These are phyloP conservation scores for Aristolochia fimbriata DNA, from an alignment of 164 flowering plant genomes.

Conservation along the genomic window DNA sequence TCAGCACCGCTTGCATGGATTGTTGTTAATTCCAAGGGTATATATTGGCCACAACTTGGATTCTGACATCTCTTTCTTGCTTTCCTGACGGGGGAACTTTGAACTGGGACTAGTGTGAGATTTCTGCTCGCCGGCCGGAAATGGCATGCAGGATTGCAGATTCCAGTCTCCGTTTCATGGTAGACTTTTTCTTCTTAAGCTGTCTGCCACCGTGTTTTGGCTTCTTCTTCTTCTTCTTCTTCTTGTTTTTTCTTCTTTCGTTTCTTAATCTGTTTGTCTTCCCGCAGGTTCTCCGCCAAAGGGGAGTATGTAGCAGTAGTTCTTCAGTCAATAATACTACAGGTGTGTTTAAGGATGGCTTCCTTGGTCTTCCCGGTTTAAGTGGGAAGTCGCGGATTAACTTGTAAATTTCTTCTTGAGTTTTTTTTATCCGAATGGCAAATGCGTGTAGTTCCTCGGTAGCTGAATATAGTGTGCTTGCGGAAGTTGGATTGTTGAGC, in stretches of 20 bases:
- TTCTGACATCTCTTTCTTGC: no score
- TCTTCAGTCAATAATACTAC: background rate
- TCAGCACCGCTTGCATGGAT: no score
- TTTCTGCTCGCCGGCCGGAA: conserved; percentile 17
- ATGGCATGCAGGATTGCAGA: conserved; percentile 62
- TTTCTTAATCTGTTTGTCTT: background rate
- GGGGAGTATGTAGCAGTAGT: background rate
- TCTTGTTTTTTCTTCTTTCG: background rate
- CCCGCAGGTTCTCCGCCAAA: background rate
- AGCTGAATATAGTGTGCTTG: no score
- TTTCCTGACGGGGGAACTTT: background rate
- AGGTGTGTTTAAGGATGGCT: conserved; percentile 1
- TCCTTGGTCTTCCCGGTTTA: background rate
- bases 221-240: background rate
- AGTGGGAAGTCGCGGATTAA: background rate
- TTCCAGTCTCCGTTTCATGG: conserved; percentile 31
- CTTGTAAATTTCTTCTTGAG: background rate
- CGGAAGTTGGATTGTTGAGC: background rate
- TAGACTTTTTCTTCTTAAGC: background rate
- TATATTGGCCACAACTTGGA: no score
- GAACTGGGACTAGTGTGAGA: conserved; percentile 6
- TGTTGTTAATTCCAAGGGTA: no score
- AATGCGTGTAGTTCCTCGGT: no score
- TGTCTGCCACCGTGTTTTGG: background rate
- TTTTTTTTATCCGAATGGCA: background rate